Conservation (phyloP, 805 yeast genomes). For the Teunomyces tritomae region DNA sequence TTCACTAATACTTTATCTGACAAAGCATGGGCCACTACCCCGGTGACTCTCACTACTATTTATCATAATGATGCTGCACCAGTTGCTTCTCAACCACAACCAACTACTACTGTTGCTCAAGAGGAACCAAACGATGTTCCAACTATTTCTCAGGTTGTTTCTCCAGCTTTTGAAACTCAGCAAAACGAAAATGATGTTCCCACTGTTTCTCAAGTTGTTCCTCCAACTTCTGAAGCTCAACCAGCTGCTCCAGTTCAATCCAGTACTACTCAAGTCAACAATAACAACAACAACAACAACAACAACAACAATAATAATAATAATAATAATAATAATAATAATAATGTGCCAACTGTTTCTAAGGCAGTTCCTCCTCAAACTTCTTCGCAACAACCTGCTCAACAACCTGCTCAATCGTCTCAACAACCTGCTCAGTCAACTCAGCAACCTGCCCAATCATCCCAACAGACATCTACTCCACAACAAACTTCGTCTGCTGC, state of each 20-base stretch:
- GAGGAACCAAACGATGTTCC: conserved; percentile 26
- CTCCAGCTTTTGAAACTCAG: conserved; percentile 16
- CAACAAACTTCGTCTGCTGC: conserved; percentile 8
- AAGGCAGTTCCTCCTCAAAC: neutral
- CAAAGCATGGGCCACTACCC: conserved; percentile 30
- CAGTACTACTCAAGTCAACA: neutral
- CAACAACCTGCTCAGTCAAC: conserved; percentile 10
- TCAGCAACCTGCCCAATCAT: neutral
- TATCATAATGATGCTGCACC: conserved; percentile 10
- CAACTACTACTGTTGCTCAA: neutral
- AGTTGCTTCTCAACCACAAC: conserved; percentile 10
- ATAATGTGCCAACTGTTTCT: neutral
- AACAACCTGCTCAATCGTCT: neutral
- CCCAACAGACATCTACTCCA: conserved; percentile 11
- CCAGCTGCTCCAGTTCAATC: neutral
- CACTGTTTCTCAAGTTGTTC: conserved; percentile 3
- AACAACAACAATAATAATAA: neutral
- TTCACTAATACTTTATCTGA: conserved; percentile 44
- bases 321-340: neutral
- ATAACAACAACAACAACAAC: neutral
- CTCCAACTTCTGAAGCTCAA: neutral
- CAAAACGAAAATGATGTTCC: conserved; percentile 13
- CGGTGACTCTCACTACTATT: conserved; percentile 34
- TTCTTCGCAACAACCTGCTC: neutral
- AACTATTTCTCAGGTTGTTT: conserved; percentile 14